These are phyloP conservation scores for Chaetomiaceae sp. DNA, from an alignment of 2,329 filamentous ascomycete genomes.

Conservation along the genomic window DNA sequence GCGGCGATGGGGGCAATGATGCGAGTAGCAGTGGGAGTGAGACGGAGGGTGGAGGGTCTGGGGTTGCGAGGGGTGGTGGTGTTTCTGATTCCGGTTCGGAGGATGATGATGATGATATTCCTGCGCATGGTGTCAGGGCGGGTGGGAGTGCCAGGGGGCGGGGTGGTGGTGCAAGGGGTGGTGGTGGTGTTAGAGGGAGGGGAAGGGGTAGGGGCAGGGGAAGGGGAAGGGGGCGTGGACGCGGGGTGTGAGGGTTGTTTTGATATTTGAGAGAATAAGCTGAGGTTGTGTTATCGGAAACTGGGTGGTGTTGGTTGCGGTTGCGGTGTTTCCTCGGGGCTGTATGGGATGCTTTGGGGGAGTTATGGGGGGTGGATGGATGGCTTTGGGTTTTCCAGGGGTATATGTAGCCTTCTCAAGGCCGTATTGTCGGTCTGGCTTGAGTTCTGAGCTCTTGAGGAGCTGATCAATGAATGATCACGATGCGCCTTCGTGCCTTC, in stretches of 20 bases:
- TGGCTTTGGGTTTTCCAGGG: too few relatives aligned
- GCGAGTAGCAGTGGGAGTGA: not conserved
- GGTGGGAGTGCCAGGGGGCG: not conserved
- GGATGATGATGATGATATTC: slow-evolving; percentile 23
- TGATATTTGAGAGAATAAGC: not conserved
- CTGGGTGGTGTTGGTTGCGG: not conserved
- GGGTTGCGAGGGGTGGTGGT: slow-evolving; percentile 11
- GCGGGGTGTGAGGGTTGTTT: slow-evolving; percentile 4
- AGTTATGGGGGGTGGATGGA: too few relatives aligned
- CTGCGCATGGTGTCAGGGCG: slow-evolving; percentile 12
- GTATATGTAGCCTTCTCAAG: too few relatives aligned
- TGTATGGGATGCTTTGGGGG: too few relatives aligned
- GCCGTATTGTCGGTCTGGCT: too few relatives aligned
- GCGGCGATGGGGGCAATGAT: slow-evolving; percentile 1
- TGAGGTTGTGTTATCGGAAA: not conserved
- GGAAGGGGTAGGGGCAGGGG: slow-evolving; percentile 5
- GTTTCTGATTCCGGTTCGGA: slow-evolving; percentile 22
- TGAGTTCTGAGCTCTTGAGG: too few relatives aligned
- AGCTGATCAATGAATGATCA: too few relatives aligned
- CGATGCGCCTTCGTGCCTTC: too few relatives aligned
- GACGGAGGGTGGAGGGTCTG: not conserved
- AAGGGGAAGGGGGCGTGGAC: not conserved
- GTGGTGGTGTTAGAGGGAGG: not conserved
- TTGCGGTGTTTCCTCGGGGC: too few relatives aligned
- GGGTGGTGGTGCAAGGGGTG: slow-evolving; percentile 4